These are phyloP conservation scores for Immersiporthe knoxdaviesiana DNA, from an alignment of 2,329 filamentous ascomycete species.

Conservation along the genomic window DNA sequence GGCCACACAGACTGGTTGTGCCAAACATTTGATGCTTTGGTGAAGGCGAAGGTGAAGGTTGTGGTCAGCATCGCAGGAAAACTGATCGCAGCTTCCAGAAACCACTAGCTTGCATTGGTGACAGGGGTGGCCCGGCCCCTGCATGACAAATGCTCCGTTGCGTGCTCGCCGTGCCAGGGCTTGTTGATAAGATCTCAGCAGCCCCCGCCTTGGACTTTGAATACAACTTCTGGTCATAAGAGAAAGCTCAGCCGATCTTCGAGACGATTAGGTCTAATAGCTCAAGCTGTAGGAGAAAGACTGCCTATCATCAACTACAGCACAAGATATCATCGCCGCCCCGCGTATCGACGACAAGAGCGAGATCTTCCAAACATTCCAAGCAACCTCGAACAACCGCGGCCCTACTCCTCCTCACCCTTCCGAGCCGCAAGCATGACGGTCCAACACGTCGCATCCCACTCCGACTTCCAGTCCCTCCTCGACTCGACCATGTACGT, in stretches of 20 bases:
- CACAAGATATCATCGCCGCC: background rate
- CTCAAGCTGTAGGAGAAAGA: background rate
- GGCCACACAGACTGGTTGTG: background rate
- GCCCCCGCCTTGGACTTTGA: constrained; percentile 12
- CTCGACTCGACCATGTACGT: constrained; percentile 54
- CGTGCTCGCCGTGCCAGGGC: background rate
- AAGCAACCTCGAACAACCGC: background rate
- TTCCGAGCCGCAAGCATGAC: constrained; percentile 20
- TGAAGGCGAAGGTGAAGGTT: no score
- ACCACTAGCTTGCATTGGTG: background rate
- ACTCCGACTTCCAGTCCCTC: constrained; percentile 53
- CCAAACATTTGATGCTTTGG: background rate
- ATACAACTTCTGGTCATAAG: background rate
- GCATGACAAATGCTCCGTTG: constrained; percentile 11
- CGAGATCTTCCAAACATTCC: background rate
- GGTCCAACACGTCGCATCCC: constrained; percentile 45
- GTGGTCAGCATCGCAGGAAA: background rate
- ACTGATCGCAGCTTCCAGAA: constrained; percentile 17
- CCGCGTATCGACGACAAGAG: no score
- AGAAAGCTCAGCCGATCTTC: background rate
- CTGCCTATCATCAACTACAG: background rate
- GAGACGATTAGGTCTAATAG: background rate
- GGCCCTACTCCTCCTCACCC: background rate
- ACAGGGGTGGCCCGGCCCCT: background rate
- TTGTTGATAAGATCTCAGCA: constrained; percentile 23